Evolutionary conservation across 306 rosid genomes (phyloP), one percentile per base, ranked within the genome.

Genomic region (Astragalus glycyphyllos): DNA sequence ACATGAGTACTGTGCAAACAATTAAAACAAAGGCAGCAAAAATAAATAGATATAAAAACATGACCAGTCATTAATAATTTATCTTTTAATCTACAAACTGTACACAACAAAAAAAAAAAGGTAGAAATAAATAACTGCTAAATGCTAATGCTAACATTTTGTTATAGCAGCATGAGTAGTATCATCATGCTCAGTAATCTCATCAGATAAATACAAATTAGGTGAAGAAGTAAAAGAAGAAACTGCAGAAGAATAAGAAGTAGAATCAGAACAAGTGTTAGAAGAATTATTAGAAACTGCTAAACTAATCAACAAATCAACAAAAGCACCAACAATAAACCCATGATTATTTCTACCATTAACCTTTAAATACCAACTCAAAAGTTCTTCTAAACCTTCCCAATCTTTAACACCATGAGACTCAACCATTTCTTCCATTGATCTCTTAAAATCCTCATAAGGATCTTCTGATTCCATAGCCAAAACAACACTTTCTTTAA

Each of bases 401-500:
- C 96, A 92, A 65, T 89, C 89, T 16, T 60, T 89, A 0, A 89
- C 76, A 1, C 87, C 92, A 56, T 83, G 87, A 12, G 79, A 76
- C 56, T 89, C 96, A 60, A 92, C 95, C 96, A 92, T 88, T 69
- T 92, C 96, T 84, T 83, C 92, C 98, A 92, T 92, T 12, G 98
- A 92, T 69, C 74, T 85, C 59, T 79, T 77, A 13, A 92, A 89
- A 60, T 92, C 98, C 3, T 65, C 47, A 49, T 81, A 85, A n/a
- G 91, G 96, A 69, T 92, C 86, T 4, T 82, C 82, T 2, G 98
- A 92, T 5, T 92, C 95, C 91, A 92, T 72, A 1, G 88, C 89
- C 20, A 89, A 6, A 5, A 82, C 84, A 40, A 86, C 86, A 64
- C 95, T 88, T 55, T 86, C 92, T 32, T 83, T 75, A 26, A 81